phyloP scores from a whole-genome alignment of 345 rosid genomes.

The Cardiospermum halicacabum region DNA sequence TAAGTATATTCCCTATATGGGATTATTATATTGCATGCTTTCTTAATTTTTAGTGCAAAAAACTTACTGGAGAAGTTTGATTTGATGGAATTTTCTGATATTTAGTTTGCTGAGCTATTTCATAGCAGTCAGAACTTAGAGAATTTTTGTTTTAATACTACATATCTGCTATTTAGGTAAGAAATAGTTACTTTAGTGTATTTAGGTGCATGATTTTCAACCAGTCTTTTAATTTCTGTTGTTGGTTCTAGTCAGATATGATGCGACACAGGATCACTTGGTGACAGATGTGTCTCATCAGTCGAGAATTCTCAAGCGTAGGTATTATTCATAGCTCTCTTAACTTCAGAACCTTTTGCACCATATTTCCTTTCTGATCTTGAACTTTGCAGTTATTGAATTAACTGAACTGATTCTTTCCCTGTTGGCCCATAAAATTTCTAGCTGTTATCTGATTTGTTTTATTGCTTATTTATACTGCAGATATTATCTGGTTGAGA shows the following conservation, averaged over 20 bases:
- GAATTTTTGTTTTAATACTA: background rate
- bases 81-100: background rate
- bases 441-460: background rate
- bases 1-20: background rate
- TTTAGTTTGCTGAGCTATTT: background rate
- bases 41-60: background rate
- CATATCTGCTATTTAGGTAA: background rate
- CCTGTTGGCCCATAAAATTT: background rate
- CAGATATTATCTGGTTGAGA: slow-evolving; percentile 94
- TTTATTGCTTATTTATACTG: slow-evolving; percentile 15
- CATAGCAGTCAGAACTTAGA: background rate
- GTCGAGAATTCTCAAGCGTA: slow-evolving; percentile 73
- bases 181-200: background rate
- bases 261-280: slow-evolving; percentile 55
- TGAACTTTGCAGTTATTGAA: background rate
- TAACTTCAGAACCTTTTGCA: background rate
- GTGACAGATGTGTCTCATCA: slow-evolving; percentile 72
- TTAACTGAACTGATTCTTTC: background rate
- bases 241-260: slow-evolving; percentile 77
- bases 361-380: background rate
- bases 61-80: background rate
- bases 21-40: background rate
- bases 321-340: slow-evolving; percentile 39
- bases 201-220: background rate
- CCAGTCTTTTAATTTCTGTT: slow-evolving; percentile 16